Conservation (phyloP, 2,329 filamentous ascomycete species). For the Microsporum ferrugineum region DNA sequence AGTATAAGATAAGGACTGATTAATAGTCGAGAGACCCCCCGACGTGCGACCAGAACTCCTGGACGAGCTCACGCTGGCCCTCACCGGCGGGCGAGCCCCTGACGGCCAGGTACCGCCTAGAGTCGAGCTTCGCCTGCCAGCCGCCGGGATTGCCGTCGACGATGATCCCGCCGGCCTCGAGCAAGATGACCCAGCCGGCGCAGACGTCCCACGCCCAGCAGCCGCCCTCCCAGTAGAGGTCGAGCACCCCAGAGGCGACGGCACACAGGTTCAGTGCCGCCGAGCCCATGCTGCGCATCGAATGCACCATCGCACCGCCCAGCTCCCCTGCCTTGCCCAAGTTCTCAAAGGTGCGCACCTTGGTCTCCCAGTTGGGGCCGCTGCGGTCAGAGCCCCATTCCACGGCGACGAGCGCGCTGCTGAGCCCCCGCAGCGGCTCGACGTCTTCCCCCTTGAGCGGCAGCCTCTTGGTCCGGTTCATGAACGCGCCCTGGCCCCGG, state of each 20-base stretch:
- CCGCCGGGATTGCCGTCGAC: constrained; percentile 48
- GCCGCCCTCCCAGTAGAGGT: constrained; percentile 55
- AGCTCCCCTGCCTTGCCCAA: constrained; percentile 39
- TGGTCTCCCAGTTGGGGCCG: constrained; percentile 47
- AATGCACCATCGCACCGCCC: constrained; percentile 52
- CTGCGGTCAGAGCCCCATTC: constrained; percentile 51
- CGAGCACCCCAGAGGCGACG: constrained; percentile 46
- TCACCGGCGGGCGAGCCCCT: constrained; percentile 22
- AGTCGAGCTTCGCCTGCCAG: constrained; percentile 47
- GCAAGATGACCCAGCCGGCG: constrained; percentile 50
- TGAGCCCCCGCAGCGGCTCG: constrained; percentile 39
- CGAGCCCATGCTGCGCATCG: constrained; percentile 44
- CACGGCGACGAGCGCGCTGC: constrained; percentile 44
- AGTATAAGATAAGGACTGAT: no score
- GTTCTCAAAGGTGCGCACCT: constrained; percentile 43
- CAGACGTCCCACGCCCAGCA: constrained; percentile 58
- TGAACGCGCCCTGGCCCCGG: constrained; percentile 43
- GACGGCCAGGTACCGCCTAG: constrained; percentile 42
- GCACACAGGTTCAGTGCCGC: constrained; percentile 52
- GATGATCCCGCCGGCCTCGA: constrained; percentile 49
- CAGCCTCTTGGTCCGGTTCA: constrained; percentile 30
- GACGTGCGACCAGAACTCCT: constrained; percentile 34
- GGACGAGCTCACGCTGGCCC: constrained; percentile 31
- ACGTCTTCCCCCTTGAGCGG: constrained; percentile 35
- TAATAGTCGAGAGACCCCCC: constrained; percentile 30